Conservation (phyloP, 148 eudicot species). For the Cornus florida region DNA sequence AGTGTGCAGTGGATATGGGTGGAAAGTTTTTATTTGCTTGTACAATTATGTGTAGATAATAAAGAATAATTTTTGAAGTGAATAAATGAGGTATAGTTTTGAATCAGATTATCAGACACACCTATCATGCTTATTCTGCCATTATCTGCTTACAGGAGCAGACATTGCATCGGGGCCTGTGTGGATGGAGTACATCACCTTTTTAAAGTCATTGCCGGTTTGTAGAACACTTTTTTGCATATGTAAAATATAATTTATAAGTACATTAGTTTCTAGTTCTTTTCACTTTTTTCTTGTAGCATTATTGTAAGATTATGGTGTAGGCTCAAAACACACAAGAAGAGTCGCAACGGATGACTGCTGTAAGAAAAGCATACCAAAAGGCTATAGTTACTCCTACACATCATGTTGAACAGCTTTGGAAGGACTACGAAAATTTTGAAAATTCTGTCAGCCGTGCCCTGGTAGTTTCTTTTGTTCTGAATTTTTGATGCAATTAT, state of each 20-base stretch:
- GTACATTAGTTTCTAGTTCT: not conserved
- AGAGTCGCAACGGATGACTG: constrained; percentile 86
- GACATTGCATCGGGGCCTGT: constrained; percentile 95
- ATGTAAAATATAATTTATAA: not conserved
- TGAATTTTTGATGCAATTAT: not conserved
- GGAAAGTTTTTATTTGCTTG: not conserved
- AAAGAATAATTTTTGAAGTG: not conserved
- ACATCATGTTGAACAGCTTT: constrained; percentile 90
- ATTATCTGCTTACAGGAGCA: constrained; percentile 53
- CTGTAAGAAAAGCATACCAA: constrained; percentile 82
- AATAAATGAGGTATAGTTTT: not conserved
- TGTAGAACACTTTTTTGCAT: constrained; percentile 26
- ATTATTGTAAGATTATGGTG: constrained; percentile 24
- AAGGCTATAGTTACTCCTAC: constrained; percentile 90
- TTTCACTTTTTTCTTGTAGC: constrained; percentile 1
- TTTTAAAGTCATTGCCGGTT: constrained; percentile 82
- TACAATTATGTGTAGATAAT: not conserved
- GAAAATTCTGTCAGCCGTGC: constrained; percentile 97
- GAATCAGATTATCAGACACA: not conserved
- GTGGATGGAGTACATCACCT: constrained; percentile 93
- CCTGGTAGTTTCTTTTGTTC: constrained; percentile 51
- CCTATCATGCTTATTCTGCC: not conserved
- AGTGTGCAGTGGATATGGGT: not conserved
- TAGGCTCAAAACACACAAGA: constrained; percentile 87
- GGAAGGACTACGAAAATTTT: constrained; percentile 96